Conservation (phyloP, 495 filamentous ascomycete genomes). For the Cercophora sp. region DNA sequence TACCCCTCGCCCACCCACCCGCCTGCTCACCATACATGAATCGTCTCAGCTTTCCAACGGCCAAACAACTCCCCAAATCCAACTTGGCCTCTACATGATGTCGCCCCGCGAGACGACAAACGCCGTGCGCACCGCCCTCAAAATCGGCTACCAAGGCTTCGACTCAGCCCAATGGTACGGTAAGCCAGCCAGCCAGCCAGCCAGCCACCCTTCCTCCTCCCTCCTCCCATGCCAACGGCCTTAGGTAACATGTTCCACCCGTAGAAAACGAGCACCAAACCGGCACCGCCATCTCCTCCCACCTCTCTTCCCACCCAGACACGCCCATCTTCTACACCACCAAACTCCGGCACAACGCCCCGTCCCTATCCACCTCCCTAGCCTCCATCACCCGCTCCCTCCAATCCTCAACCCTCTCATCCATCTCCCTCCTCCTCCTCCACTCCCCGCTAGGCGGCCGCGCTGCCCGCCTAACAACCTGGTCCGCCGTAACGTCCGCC, state of each 20-base stretch:
- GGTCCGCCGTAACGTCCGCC: constrained; percentile 64
- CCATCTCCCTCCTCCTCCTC: constrained; percentile 69
- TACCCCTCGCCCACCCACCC: not conserved
- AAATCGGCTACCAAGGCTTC: constrained; percentile 44
- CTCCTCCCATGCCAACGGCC: too few relatives aligned
- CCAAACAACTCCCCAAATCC: constrained; percentile 58
- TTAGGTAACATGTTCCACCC: too few relatives aligned
- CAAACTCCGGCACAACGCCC: constrained; percentile 56
- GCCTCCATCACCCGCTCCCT: constrained; percentile 54
- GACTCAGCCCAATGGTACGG: constrained; percentile 64
- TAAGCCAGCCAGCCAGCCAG: too few relatives aligned
- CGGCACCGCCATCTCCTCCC: constrained; percentile 53
- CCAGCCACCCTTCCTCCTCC: too few relatives aligned
- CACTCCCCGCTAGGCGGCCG: constrained; percentile 64
- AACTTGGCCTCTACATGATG: constrained; percentile 64
- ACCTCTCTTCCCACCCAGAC: constrained; percentile 39
- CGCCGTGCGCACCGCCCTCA: constrained; percentile 49
- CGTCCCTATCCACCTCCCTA: constrained; percentile 54
- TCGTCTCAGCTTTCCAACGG: constrained; percentile 53
- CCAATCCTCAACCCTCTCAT: constrained; percentile 51
- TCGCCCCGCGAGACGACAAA: constrained; percentile 44
- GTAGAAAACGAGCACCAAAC: constrained; percentile 59
- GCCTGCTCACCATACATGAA: constrained; percentile 6
- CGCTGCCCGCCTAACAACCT: constrained; percentile 54
- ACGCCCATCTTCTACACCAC: constrained; percentile 64